Percentiles rank a stretch among this genome's conserved stretches.
These are phyloP conservation scores for Aegilops sharonensis DNA, from an alignment of 176 grass and related monocot genomes.

Conservation along the genomic window DNA sequence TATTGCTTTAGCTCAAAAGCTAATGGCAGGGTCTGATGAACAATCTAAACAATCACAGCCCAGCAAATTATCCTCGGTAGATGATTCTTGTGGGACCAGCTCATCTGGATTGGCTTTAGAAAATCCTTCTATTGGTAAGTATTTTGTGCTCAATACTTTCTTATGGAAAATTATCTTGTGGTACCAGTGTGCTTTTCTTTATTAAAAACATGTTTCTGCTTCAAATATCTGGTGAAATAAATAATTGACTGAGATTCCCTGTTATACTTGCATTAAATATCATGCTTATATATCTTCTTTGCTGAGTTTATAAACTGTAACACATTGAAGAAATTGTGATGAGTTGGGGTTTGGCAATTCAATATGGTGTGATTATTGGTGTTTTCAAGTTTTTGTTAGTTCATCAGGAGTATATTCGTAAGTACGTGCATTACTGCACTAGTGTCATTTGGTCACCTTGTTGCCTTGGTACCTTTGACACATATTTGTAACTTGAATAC, in stretches of 20 bases:
- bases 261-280: not conserved
- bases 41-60: constrained; percentile 43
- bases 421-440: not conserved
- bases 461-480: not conserved
- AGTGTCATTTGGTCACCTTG: not conserved
- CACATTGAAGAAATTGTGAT: not conserved
- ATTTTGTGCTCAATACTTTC: constrained; percentile 8
- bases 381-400: not conserved
- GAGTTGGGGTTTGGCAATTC: not conserved
- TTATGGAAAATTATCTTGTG: not conserved
- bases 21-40: constrained; percentile 47
- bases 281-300: not conserved
- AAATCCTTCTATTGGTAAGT: constrained; percentile 25
- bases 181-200: not conserved
- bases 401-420: not conserved
- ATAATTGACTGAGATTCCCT: not conserved
- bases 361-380: not conserved
- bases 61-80: constrained; percentile 24
- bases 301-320: not conserved
- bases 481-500: not conserved
- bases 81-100: constrained; percentile 11
- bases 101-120: constrained; percentile 30
- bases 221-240: constrained; percentile 1
- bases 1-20: constrained; percentile 78
- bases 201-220: not conserved